Percentiles rank a stretch among this genome's conserved stretches.
Conservation (phyloP, 2,329 filamentous ascomycete genomes). For the Samsoniella hepiali region DNA sequence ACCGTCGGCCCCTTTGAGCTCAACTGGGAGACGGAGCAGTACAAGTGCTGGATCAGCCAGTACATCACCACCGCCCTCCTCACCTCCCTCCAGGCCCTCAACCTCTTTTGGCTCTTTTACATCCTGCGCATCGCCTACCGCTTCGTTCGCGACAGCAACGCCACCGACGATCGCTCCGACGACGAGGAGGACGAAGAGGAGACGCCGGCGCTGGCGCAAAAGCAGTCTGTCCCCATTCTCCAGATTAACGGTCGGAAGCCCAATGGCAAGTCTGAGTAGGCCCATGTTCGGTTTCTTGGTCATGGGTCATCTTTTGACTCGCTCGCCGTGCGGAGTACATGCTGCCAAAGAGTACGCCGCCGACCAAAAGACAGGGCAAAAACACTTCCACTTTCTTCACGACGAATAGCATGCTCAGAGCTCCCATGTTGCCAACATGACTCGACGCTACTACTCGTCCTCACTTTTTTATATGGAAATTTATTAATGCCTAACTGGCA, state of each 20-base stretch:
- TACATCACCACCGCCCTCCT: conserved; percentile 65
- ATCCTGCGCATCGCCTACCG: conserved; percentile 73
- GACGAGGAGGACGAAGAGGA: conserved; percentile 59
- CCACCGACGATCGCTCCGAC: conserved; percentile 70
- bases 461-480: too few relatives aligned
- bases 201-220: conserved; percentile 33
- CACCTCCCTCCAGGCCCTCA: conserved; percentile 66
- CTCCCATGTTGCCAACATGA: neutral
- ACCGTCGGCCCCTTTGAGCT: conserved; percentile 72
- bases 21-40: conserved; percentile 73
- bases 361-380: neutral
- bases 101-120: conserved; percentile 78
- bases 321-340: too few relatives aligned
- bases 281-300: too few relatives aligned
- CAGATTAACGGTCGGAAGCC: conserved; percentile 20
- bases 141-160: conserved; percentile 59
- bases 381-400: neutral
- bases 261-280: conserved; percentile 20
- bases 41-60: conserved; percentile 70
- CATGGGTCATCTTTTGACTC: neutral
- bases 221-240: conserved; percentile 22
- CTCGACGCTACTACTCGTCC: neutral
- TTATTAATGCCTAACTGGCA: neutral
- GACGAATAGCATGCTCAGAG: neutral
- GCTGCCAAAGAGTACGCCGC: too few relatives aligned